These are phyloP conservation scores for Geranomyces michiganensis DNA, from an alignment of 192 early-diverging fungal genomes.

Conservation along the genomic window DNA sequence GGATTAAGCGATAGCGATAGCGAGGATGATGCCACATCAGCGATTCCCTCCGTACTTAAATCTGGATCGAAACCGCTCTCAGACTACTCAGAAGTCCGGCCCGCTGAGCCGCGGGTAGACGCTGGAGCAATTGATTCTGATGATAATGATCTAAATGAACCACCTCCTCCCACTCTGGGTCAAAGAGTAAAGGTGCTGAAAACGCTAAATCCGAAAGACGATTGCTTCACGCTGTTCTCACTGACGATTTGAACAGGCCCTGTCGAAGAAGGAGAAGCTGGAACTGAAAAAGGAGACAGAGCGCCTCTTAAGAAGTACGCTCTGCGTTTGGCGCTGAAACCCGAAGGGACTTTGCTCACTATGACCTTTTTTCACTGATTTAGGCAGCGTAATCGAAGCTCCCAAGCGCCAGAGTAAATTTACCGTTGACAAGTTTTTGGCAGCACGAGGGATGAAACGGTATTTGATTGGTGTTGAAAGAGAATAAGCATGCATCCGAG, in stretches of 20 bases:
- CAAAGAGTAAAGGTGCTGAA: background rate
- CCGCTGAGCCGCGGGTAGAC: background rate
- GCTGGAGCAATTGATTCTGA: background rate
- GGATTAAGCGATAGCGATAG: background rate
- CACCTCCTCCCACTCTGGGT: background rate
- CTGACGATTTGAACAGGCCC: background rate
- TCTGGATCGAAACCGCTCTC: background rate
- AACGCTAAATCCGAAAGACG: background rate
- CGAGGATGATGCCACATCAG: background rate
- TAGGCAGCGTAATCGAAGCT: slow-evolving; percentile 1
- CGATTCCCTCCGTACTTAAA: background rate
- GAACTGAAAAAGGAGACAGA: slow-evolving; percentile 26
- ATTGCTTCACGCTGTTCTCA: background rate
- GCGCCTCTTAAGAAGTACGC: slow-evolving; percentile 25
- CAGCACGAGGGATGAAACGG: background rate
- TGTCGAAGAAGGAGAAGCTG: slow-evolving; percentile 7
- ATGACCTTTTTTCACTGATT: background rate
- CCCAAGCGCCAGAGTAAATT: slow-evolving; percentile 21
- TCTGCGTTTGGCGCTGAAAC: background rate
- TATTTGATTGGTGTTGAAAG: background rate
- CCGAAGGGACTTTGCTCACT: background rate
- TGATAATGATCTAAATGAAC: background rate
- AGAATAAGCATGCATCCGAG: too few relatives aligned
- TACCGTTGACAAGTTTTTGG: slow-evolving; percentile 24
- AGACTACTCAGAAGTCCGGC: background rate